Evolutionary conservation across 148 eudicot genomes (phyloP).

Genomic region (Simmondsia chinensis): DNA sequence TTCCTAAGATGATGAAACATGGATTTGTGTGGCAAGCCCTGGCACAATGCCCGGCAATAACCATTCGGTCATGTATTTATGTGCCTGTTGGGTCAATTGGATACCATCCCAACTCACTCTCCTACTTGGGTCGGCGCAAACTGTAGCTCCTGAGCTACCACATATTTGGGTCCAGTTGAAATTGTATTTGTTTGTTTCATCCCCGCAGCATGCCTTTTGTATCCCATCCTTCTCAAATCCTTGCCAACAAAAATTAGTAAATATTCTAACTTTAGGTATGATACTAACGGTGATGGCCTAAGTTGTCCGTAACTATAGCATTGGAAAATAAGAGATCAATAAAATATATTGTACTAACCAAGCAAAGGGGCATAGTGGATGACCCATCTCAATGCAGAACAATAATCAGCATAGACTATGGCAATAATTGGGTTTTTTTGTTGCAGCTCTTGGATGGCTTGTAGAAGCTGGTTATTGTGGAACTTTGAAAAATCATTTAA

Average conservation of each 20-base stretch:
- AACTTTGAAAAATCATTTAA: background rate
- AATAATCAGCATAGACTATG: constrained; percentile 5
- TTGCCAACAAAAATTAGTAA: too few species aligned
- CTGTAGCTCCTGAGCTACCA: background rate
- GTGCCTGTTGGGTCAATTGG: constrained; percentile 17
- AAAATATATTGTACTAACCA: too few species aligned
- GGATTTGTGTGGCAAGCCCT: too few species aligned
- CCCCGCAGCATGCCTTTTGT: constrained; percentile 19
- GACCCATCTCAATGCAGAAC: background rate
- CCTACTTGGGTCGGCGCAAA: constrained; percentile 10
- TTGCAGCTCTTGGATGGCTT: constrained; percentile 3
- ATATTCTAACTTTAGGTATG: too few species aligned
- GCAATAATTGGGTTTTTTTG: background rate
- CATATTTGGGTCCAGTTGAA: background rate
- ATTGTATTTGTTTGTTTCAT: constrained; percentile 9
- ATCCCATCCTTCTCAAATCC: constrained; percentile 6
- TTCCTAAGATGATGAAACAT: too few species aligned
- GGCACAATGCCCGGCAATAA: background rate
- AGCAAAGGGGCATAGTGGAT: background rate
- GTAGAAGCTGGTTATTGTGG: constrained; percentile 1
- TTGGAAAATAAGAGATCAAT: too few species aligned
- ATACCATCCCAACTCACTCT: constrained; percentile 19
- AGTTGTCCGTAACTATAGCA: too few species aligned
- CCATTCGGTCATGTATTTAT: constrained; percentile 1
- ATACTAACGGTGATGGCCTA: too few species aligned